Percentiles rank a stretch among this genome's conserved stretches.
These are phyloP conservation scores for Ceratobasidium sp. DNA, from an alignment of 1,284 basidiomycete species.

Conservation along the genomic window DNA sequence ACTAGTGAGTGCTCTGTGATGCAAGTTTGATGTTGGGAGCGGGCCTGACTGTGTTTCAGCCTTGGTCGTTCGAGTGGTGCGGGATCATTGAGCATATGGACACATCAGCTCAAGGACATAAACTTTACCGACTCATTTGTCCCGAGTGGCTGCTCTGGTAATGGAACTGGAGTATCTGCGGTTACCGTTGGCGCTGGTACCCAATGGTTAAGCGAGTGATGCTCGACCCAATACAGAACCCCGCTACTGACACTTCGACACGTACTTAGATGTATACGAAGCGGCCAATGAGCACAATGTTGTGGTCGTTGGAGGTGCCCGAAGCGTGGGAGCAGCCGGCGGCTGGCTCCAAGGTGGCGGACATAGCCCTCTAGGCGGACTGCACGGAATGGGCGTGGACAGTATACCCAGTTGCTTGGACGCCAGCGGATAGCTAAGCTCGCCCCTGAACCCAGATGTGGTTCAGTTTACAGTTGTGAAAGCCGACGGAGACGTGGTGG, in stretches of 20 bases:
- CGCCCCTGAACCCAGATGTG: slow-evolving; percentile 12
- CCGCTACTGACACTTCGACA: not conserved
- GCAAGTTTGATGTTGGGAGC: not conserved
- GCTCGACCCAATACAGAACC: not conserved
- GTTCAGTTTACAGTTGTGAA: slow-evolving; percentile 40
- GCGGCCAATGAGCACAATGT: slow-evolving; percentile 27
- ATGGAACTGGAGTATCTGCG: not conserved
- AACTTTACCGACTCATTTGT: slow-evolving; percentile 41
- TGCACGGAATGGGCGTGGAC: slow-evolving; percentile 37
- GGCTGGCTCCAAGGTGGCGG: slow-evolving; percentile 42
- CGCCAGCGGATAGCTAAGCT: not conserved
- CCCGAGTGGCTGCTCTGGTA: not conserved
- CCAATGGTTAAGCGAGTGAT: slow-evolving; percentile 27
- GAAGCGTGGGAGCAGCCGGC: slow-evolving; percentile 35
- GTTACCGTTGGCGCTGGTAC: slow-evolving; percentile 33
- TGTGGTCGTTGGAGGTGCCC: slow-evolving; percentile 24
- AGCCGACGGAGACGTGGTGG: slow-evolving; percentile 29
- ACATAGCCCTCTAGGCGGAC: slow-evolving; percentile 24
- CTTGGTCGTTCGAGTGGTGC: slow-evolving; percentile 40
- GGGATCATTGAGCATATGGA: slow-evolving; percentile 10
- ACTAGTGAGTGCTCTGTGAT: not conserved
- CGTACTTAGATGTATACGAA: slow-evolving; percentile 18
- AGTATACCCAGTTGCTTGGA: not conserved
- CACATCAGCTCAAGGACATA: slow-evolving; percentile 43
- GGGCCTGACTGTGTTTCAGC: not conserved